Evolutionary conservation across 768 basidiomycete genomes (phyloP).

Genomic region (Piloderma croceum): DNA sequence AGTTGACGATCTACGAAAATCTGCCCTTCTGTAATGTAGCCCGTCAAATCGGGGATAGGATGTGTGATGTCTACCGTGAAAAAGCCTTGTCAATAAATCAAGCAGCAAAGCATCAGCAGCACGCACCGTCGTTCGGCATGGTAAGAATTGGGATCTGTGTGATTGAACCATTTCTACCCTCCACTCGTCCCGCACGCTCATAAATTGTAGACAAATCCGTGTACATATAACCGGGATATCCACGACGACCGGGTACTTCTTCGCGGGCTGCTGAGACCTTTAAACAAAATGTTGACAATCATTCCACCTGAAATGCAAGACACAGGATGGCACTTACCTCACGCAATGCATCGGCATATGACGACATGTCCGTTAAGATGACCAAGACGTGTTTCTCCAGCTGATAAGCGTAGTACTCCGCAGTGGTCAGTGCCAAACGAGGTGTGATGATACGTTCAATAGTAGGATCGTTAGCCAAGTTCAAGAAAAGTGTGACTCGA

Average conservation of each 20-base stretch:
- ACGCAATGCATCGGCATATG: slow-evolving; percentile 93
- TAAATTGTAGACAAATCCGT: slow-evolving; percentile 99
- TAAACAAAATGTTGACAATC: slow-evolving; percentile 9
- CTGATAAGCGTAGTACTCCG: slow-evolving; percentile 99
- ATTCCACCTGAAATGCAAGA: background rate
- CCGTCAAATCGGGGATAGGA: slow-evolving; percentile 98
- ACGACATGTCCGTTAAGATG: slow-evolving; percentile 98
- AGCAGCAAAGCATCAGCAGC: slow-evolving; percentile 6
- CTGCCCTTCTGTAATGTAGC: slow-evolving; percentile 99
- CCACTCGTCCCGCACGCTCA: slow-evolving; percentile 96
- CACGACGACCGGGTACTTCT: slow-evolving; percentile 98
- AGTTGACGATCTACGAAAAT: slow-evolving; percentile 97
- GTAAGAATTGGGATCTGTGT: slow-evolving; percentile 99
- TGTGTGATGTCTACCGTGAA: slow-evolving; percentile 99
- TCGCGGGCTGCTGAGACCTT: slow-evolving; percentile 97
- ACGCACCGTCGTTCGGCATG: slow-evolving; percentile 97
- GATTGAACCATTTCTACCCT: slow-evolving; percentile 97
- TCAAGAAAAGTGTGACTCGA: slow-evolving; percentile 96
- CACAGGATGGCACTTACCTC: slow-evolving; percentile 54
- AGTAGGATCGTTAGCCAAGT: slow-evolving; percentile 97
- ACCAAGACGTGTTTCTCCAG: slow-evolving; percentile 99
- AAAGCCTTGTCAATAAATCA: slow-evolving; percentile 23
- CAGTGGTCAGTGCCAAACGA: slow-evolving; percentile 94
- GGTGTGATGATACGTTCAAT: slow-evolving; percentile 99
- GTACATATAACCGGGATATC: slow-evolving; percentile 98